Conservation (phyloP, 2,329 filamentous ascomycete species). For the Diplocarpon mali region DNA sequence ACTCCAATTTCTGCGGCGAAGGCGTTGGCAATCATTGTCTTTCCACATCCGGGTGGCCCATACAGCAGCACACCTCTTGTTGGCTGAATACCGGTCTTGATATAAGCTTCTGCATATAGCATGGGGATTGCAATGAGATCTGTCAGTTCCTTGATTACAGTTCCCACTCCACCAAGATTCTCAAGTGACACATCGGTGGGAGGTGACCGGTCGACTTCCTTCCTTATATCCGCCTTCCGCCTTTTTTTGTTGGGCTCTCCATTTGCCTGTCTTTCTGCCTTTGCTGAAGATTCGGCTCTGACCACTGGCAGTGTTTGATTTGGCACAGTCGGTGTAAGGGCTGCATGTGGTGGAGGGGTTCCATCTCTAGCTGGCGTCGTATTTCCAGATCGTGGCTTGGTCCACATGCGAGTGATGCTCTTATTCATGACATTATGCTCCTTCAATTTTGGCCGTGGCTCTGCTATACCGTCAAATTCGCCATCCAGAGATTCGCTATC, state of each 20-base stretch:
- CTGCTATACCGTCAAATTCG: conserved; percentile 38
- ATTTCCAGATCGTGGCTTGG: conserved; percentile 26
- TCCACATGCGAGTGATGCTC: conserved; percentile 50
- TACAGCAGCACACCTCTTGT: conserved; percentile 68
- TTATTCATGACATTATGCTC: conserved; percentile 54
- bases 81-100: conserved; percentile 53
- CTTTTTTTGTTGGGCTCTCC: conserved; percentile 58
- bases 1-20: conserved; percentile 66
- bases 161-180: conserved; percentile 68
- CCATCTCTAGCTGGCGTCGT: conserved; percentile 15
- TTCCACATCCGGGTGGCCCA: conserved; percentile 76
- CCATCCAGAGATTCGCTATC: conserved; percentile 38
- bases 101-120: conserved; percentile 53
- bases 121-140: conserved; percentile 65
- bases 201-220: conserved; percentile 48
- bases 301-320: conserved; percentile 18
- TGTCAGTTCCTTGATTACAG: conserved; percentile 57
- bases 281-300: conserved; percentile 20
- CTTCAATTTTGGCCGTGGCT: conserved; percentile 25
- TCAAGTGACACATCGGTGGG: conserved; percentile 56
- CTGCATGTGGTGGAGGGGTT: conserved; percentile 10
- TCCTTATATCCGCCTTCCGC: conserved; percentile 41
- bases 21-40: conserved; percentile 73
- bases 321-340: conserved; percentile 14
- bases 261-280: conserved; percentile 44